These are phyloP conservation scores for Jimgerdemannia flammicorona DNA, from an alignment of 192 early-diverging fungal genomes.

Conservation along the genomic window DNA sequence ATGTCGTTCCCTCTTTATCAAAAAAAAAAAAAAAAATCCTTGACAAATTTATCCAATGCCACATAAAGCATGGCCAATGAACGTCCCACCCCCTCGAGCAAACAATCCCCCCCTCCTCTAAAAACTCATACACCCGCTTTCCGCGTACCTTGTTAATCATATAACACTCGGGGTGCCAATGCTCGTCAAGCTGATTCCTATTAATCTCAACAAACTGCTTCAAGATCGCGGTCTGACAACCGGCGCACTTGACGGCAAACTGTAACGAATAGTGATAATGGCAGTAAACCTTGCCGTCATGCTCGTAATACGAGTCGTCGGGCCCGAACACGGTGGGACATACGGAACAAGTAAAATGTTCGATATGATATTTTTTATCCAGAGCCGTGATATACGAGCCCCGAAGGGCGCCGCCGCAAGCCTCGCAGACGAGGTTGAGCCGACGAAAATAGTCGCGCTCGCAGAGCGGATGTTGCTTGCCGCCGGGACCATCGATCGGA, in stretches of 20 bases:
- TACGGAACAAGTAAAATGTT: conserved; percentile 95
- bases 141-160: conserved; percentile 95
- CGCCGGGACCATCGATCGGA: conserved; percentile 57
- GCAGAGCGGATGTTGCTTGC: conserved; percentile 64
- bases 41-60: too few species aligned
- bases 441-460: conserved; percentile 87
- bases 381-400: conserved; percentile 91
- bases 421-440: conserved; percentile 78
- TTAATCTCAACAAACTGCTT: conserved; percentile 96
- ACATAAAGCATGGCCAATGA: too few species aligned
- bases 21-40: neutral
- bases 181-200: conserved; percentile 67
- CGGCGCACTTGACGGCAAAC: conserved; percentile 91
- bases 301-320: conserved; percentile 95
- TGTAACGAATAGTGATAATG: conserved; percentile 90
- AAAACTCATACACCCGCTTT: conserved; percentile 13
- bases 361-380: conserved; percentile 92
- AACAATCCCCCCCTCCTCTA: neutral
- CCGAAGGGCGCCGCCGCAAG: conserved; percentile 84
- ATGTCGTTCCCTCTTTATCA: neutral
- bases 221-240: conserved; percentile 92
- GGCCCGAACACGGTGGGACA: conserved; percentile 92
- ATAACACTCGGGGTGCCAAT: conserved; percentile 99
- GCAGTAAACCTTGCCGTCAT: conserved; percentile 90
- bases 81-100: too few species aligned